Evolutionary conservation across 331 rosid genomes (phyloP), one percentile per base, ranked within the genome.

Genomic region (Acacia pycnantha): DNA sequence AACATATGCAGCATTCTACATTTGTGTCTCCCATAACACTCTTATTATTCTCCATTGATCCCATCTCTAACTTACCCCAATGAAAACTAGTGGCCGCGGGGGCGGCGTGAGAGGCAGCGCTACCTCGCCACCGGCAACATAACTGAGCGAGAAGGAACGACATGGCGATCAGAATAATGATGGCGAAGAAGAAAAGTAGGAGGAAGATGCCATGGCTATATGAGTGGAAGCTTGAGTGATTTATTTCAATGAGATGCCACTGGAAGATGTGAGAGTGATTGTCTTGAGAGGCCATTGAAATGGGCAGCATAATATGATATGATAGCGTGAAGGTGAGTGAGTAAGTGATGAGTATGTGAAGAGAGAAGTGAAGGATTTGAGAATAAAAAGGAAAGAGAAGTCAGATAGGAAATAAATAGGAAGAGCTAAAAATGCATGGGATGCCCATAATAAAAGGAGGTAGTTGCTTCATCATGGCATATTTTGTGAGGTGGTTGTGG

Each of bases 1-100:
- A 78, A 81, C 89, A 87, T 59, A 87, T 87, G 77, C 87, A 81
- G 15, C 89, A 87, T 51, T 87, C 87, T 14, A 44, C 16, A 73
- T 8, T 46, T 1, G 6, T 24, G 62, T 24, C 82, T 54, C 74
- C 86, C 15, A 31, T 4, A 3, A 31, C 8, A 1, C 29, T 24
- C 33, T 12, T n/a, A 12, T 22, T 40, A 41, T 22, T 2, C 4
- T n/a, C 56, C 56, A 43, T 18, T 46, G 61, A 2, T 27, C 26
- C 76, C 40, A 26, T 33, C 31, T 79, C 84, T 46, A 67, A 65
- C 18, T 27, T 51, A 18, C 40, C 44, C 46, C 24, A 72, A n/a
- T 44, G 27, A 24, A 27, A 56, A 18, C 51, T 29, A 18, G 26
- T 9, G 14, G 24, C 71, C 3, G 2, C 41, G 6, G 48, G 11